Percentiles rank a stretch among this genome's conserved stretches.
Conservation (phyloP, 2,329 filamentous ascomycete species). For the Aspergillus phoenicis region DNA sequence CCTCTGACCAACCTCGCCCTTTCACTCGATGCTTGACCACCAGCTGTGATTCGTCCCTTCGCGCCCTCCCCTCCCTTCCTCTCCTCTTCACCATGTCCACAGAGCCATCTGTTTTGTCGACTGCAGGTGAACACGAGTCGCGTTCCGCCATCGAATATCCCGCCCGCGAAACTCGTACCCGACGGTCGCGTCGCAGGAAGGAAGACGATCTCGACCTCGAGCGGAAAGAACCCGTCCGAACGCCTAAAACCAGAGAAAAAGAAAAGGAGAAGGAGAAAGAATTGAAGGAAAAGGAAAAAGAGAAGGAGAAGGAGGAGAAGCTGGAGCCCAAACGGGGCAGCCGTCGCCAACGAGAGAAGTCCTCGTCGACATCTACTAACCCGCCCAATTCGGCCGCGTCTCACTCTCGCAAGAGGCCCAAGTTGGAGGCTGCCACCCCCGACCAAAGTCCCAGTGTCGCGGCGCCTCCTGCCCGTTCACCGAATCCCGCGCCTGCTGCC, state of each 20-base stretch:
- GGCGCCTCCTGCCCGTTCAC: neutral
- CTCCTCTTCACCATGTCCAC: conserved; percentile 34
- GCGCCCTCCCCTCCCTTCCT: conserved; percentile 5
- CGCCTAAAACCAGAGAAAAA: conserved; percentile 23
- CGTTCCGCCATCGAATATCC: conserved; percentile 25
- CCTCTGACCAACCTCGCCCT: conserved; percentile 3
- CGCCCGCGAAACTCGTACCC: conserved; percentile 33
- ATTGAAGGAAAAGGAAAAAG: conserved; percentile 32
- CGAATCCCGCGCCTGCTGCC: conserved; percentile 6
- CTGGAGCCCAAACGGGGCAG: conserved; percentile 31
- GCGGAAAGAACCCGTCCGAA: conserved; percentile 31
- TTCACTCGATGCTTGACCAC: conserved; percentile 17
- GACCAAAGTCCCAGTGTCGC: conserved; percentile 6
- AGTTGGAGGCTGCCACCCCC: conserved; percentile 38
- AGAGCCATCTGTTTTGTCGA: conserved; percentile 32
- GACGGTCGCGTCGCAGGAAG: conserved; percentile 48
- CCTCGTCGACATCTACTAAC: conserved; percentile 27
- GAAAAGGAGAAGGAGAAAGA: conserved; percentile 22
- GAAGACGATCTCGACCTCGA: conserved; percentile 36
- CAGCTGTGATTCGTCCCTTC: neutral
- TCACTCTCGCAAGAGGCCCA: conserved; percentile 52
- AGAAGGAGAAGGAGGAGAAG: conserved; percentile 24
- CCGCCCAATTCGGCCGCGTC: conserved; percentile 17
- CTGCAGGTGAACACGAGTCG: conserved; percentile 32
- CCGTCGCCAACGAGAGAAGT: conserved; percentile 41